Evolutionary conservation across 306 rosid genomes (phyloP).

Genomic region (Prunus mongolica): DNA sequence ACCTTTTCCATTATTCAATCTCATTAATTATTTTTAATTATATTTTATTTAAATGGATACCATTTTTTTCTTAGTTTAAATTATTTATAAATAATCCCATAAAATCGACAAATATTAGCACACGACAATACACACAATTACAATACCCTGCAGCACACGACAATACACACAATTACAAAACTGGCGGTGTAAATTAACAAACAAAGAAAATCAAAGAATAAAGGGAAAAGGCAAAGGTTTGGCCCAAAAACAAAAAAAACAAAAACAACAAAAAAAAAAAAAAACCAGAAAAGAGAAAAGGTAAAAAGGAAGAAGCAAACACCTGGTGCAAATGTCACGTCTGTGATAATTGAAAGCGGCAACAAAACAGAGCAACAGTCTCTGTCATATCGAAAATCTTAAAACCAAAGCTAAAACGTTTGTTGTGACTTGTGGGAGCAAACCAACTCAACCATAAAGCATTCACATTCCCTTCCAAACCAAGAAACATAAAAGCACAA

Average conservation of each 20-base stretch:
- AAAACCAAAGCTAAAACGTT: background rate
- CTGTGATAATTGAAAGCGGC: too few species aligned
- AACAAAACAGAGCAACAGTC: too few species aligned
- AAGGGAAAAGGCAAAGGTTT: background rate
- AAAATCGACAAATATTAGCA: too few species aligned
- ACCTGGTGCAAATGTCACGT: background rate
- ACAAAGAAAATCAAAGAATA: background rate
- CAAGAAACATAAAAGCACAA: background rate
- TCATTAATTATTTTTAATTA: too few species aligned
- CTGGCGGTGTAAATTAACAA: background rate
- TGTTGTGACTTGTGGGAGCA: slow-evolving; percentile 1
- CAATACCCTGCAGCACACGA: background rate
- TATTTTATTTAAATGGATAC: too few species aligned
- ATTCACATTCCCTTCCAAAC: background rate
- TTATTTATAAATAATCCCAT: too few species aligned
- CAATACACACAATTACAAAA: background rate
- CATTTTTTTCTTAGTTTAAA: too few species aligned
- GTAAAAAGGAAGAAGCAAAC: background rate
- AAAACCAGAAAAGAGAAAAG: background rate
- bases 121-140: too few species aligned
- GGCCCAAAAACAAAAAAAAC: too few species aligned
- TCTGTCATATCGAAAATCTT: background rate
- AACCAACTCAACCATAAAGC: background rate
- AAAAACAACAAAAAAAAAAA: too few species aligned
- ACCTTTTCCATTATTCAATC: background rate